Base-by-base conservation (phyloP, 208 protist species). In the Acanthamoeba rhysodes region DNA sequence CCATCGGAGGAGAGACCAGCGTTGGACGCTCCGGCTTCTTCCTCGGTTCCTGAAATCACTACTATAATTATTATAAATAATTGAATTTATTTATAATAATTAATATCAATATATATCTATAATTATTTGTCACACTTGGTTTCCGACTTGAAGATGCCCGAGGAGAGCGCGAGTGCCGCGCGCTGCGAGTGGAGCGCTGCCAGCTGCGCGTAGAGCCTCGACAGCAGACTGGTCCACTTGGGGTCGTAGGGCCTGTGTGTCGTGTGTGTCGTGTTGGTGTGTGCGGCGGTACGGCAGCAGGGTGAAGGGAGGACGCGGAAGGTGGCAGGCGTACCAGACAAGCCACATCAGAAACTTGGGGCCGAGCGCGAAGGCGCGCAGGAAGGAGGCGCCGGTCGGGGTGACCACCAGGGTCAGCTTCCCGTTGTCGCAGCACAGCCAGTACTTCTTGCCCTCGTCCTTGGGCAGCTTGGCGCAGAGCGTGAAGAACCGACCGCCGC, bases 141-240 rank as follows among this genome's bases (percentile, higher is more conserved):
- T 29, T 90, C 80, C 0, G 27, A 18, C 41, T 90, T 90, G 80
- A 90, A 90, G 80, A 90, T 90, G 48, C 80, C 80, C 10, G 80
- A 59, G 0, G 80, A 90, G 41, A 90, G 41, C 8, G 80, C 80
- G 16, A 90, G 14, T 16, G 34, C 55, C 18, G 80, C 48, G 16
- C 80, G 45, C 53, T 90, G 6, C 8, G 80, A 90, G 80, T 62
- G 32, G 41, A 90, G 41, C 27, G 80, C 80, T 37, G 18, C 34
- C 12, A 90, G 41, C 29, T 90, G 80, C 27, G 80, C 80, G 29
- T 90, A 90, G 12, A 90, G 55, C 24, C 55, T 18, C 53, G 80
- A 50, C 4, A 90, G 22, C 80, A 90, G 14, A 32, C 20, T 16
- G 9, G 80, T 90, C 41, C 80, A 62, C 41, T 90, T 90, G 1